Evolutionary conservation across 1,284 basidiomycete genomes (phyloP), one percentile per base, ranked within the genome.

Genomic region (Puccinia hordei): DNA sequence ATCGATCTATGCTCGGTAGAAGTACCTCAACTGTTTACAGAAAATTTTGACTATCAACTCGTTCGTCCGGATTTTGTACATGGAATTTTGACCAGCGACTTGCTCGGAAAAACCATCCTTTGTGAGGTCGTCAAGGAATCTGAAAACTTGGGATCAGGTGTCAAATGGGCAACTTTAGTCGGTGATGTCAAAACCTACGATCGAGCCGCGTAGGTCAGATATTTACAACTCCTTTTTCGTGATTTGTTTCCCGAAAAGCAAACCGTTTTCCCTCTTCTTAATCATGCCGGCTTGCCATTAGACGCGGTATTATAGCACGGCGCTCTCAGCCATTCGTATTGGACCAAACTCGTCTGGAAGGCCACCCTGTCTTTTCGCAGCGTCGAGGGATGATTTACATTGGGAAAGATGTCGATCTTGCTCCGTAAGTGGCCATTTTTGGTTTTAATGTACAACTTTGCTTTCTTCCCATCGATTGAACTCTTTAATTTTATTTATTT

Each of bases 31-130:
- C 87, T 98, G 5, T 99, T 98, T 87, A 95, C 97, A 84, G 97
- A 99, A 86, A 99, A 99, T 87, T 99, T 99, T 85, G 97, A 99
- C 87, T 99, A 97, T 85, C 91, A 92, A 68, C 92, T 95, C 86
- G 89, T 98, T 82, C 90, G 95, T 79, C 88, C 90, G 82, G 94
- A 99, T 86, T 98, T 99, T 85, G 92, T 99, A 33, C 93, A 94
- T 83, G 96, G 96, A n/a, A 90, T 99, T 63, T 88, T 99, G 81
- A 97, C 94, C 0, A 96, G 93, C 17, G 97, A 99, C 86, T 86
- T 99, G 65, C 89, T 99, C 63, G 95, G 94, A 88, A 96, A 98
- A 87, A 95, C 92, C 83, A 96, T 99, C 81, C 90, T 93, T 85
- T 92, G 93, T 83, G 93, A 95, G 84, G 89, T 96, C 73, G 91